Base-by-base conservation (phyloP, 768 basidiomycete species). In the Paxillus rubicundulus region DNA sequence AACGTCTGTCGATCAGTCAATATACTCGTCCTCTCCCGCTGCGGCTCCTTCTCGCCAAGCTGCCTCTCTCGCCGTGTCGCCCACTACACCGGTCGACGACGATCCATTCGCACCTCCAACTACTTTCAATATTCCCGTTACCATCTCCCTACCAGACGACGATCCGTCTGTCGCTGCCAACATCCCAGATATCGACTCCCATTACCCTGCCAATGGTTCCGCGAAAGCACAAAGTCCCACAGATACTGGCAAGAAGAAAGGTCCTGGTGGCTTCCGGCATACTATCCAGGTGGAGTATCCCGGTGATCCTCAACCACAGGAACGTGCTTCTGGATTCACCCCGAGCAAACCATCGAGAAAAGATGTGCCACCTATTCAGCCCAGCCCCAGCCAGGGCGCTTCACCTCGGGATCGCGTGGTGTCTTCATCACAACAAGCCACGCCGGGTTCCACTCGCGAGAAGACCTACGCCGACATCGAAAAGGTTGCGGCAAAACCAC, bases 231-330 rank as follows among this genome's bases (percentile, higher is more conserved):
- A 74, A 56, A 63, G 70, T 13, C 74, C 70, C 14, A 61, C 70
- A 4, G 74, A 86, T 45, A 52, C 67, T 28, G 65, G 73, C 50
- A 82, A 81, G 65, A 74, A 77, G 57, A 82, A 74, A 54, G 72
- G 71, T 17, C 17, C 63, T 8, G 27, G 55, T 2, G 77, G 77
- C 48, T 86, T 89, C 69, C 77, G 93, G 45, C 94, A 98, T 70
- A 98, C 97, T 9, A 91, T 98, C 43, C 97, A 98, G 69, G 88
- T 98, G 53, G 97, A 99, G 70, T 98, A 98, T 61, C 53, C 61
- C 5, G 89, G 87, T 52, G 85, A 86, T 50, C 79, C 60, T 28
- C 50, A 51, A 3, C 34, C 79, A 5, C 58, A 55, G 38, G 67
- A 65, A 13, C 62, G 41, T 9, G 47, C 42, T 2, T 40, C 54